A percentile compares a stretch with the other conserved stretches of the same genome.
Conservation (phyloP, 1,139 yeast genomes). For the Zygoascus hellenicus region DNA sequence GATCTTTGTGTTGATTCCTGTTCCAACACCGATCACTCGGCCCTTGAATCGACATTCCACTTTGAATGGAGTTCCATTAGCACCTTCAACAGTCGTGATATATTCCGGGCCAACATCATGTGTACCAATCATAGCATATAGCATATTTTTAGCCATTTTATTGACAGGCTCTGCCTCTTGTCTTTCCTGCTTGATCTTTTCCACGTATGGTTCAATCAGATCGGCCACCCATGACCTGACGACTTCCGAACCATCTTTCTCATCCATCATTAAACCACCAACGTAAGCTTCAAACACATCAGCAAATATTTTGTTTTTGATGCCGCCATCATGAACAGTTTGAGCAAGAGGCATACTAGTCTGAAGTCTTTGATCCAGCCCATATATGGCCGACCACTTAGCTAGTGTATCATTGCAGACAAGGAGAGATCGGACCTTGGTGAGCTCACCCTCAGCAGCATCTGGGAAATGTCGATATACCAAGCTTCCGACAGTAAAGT, state of each 20-base stretch:
- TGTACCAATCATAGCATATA: conserved; percentile 75
- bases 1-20: conserved; percentile 50
- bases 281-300: conserved; percentile 88
- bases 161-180: conserved; percentile 38
- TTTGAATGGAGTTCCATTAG: conserved; percentile 42
- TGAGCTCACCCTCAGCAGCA: conserved; percentile 76
- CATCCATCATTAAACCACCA: conserved; percentile 72
- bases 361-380: conserved; percentile 56
- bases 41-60: conserved; percentile 65
- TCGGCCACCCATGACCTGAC: conserved; percentile 57
- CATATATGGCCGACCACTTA: conserved; percentile 66
- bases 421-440: conserved; percentile 62
- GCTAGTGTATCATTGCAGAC: conserved; percentile 71
- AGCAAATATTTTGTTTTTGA: conserved; percentile 49
- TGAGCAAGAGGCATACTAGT: conserved; percentile 30
- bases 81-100: conserved; percentile 49
- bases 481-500: conserved; percentile 63
- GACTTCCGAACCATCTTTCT: conserved; percentile 39
- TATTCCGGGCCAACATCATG: conserved; percentile 62
- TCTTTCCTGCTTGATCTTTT: conserved; percentile 30
- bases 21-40: conserved; percentile 50
- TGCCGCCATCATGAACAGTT: conserved; percentile 19
- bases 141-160: conserved; percentile 64
- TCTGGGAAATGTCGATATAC: conserved; percentile 61
- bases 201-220: conserved; percentile 50